Base-by-base conservation (phyloP, 2,329 filamentous ascomycete genomes). In the Xylaria sp. region DNA sequence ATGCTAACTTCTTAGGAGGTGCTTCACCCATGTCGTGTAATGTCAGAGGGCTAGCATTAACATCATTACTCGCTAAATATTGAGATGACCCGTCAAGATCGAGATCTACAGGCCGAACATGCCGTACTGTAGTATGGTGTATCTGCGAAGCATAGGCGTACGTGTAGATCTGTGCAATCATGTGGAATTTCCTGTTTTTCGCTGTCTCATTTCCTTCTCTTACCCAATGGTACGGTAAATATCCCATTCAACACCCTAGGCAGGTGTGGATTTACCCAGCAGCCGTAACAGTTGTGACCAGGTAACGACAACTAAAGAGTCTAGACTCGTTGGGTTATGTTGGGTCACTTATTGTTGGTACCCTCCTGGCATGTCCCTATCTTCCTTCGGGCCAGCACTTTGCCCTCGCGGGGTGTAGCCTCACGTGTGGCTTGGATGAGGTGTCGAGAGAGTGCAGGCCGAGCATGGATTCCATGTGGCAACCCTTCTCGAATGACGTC, bases 401-500 rank as follows among this genome's bases (percentile, higher is more conserved):
- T 55, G 57, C 53, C 62, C 44, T 44, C 40, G 47, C 67, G 29
- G 18, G 48, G 27, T 74, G 74, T 55, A 74, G 75, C 74, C 72
- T 73, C 71, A 69, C 69, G 64, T 66, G 71, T 77, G 75, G 75
- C 75, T 75, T 70, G 65, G 63, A 57, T 54, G 42, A 21, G 35
- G 42, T 27, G 18, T 18, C 61, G 54, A 57, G 67, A 69, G 63
- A 42, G 61, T 57, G 40, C 40, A 44, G 40, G 44, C 50, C 60
- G 69, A 66, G 60, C 68, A 74, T 61, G 67, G 69, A 47, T 70
- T 65, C 66, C 60, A 68, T 76, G 69, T 66, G 67, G 63, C 66
- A 65, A 67, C 65, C 23, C 71, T 68, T 69, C 51, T 71, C 60
- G 65, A 58, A 77, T 78, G 76, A 78, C 76, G 76, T 77, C 69